A percentile compares a stretch with the other conserved stretches of the same genome.
phyloP scores from a whole-genome alignment of 306 rosid species.

The Quercus bicolor region DNA sequence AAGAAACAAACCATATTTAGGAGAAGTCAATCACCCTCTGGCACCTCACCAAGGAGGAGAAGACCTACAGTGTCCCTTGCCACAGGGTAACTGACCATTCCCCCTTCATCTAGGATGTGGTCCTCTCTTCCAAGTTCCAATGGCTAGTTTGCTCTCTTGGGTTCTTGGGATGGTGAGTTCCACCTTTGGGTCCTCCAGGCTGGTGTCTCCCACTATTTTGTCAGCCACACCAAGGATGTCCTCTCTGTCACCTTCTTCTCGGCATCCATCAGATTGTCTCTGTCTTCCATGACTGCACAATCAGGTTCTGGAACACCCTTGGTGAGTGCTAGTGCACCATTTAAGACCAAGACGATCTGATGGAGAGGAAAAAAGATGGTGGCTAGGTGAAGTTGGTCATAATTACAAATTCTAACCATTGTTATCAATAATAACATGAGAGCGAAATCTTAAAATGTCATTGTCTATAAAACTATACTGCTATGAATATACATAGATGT shows the following conservation, averaged over 20 bases:
- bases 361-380: neutral
- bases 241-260: conserved; percentile 84
- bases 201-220: conserved; percentile 77
- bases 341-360: no score
- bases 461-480: neutral
- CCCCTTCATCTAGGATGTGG: conserved; percentile 86
- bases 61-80: conserved; percentile 85
- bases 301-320: conserved; percentile 93
- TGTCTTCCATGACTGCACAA: conserved; percentile 95
- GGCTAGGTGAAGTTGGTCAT: neutral
- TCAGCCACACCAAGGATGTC: conserved; percentile 90
- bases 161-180: conserved; percentile 98
- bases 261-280: conserved; percentile 94
- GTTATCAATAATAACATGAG: neutral
- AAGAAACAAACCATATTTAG: no score
- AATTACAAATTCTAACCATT: neutral
- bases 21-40: conserved; percentile 89
- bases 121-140: conserved; percentile 70
- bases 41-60: conserved; percentile 86
- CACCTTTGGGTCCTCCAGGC: conserved; percentile 87
- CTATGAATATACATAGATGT: neutral
- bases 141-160: conserved; percentile 93
- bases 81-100: conserved; percentile 88
- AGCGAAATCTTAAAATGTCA: neutral
- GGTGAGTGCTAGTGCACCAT: conserved; percentile 97